phyloP scores from a whole-genome alignment of 2,329 filamentous ascomycete genomes.

The Drechslerella coelobrocha region DNA sequence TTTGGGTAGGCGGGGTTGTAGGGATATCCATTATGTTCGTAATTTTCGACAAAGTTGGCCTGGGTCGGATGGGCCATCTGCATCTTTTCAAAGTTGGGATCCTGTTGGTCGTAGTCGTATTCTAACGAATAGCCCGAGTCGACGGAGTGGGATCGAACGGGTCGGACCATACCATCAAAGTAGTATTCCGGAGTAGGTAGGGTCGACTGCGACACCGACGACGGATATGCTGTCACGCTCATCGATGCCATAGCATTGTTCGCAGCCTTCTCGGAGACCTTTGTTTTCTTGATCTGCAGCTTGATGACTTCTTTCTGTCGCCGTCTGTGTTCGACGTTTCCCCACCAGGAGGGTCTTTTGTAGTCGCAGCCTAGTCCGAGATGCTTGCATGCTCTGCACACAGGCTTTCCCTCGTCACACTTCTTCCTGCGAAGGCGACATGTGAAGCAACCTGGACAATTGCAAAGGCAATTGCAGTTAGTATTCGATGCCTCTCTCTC shows the following conservation, averaged over 20 bases:
- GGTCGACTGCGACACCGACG: conserved; percentile 50
- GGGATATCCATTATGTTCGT: conserved; percentile 39
- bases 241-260: conserved; percentile 51
- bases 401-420: conserved; percentile 72
- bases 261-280: conserved; percentile 79
- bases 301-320: conserved; percentile 95
- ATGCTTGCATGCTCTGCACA: conserved; percentile 70
- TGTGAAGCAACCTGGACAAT: conserved; percentile 68
- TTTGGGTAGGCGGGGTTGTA: conserved; percentile 59
- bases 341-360: conserved; percentile 97
- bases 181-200: conserved; percentile 80
- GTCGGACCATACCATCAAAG: conserved; percentile 65
- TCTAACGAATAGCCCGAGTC: conserved; percentile 59
- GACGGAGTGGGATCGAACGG: conserved; percentile 59
- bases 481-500: conserved; percentile 47
- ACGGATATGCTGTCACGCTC: conserved; percentile 51
- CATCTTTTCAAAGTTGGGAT: conserved; percentile 48
- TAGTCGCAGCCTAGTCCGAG: conserved; percentile 92
- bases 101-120: conserved; percentile 51
- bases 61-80: conserved; percentile 49
- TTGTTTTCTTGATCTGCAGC: conserved; percentile 95
- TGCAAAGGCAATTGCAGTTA: conserved; percentile 58
- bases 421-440: conserved; percentile 73
- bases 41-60: conserved; percentile 48
- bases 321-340: conserved; percentile 83